Evolutionary conservation across 805 yeast species (phyloP), one percentile per base, ranked within the genome.

Genomic region (Zygosaccharomyces siamensis): DNA sequence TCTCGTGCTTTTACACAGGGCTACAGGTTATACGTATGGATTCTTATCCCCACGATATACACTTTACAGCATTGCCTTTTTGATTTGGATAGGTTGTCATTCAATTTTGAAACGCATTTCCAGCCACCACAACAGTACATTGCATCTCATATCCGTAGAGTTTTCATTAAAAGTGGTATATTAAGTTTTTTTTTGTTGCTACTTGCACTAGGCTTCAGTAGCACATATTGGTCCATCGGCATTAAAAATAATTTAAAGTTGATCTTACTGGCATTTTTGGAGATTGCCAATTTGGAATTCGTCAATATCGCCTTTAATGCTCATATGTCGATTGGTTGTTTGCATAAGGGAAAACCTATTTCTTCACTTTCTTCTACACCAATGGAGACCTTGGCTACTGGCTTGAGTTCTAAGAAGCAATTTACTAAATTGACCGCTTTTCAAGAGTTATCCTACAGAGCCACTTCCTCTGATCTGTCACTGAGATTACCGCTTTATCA

Each of bases 361-460:
- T 77, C 70, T 1, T 51, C 84, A 39, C 65, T 78, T 10, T 75
- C 79, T 26, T 75, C 84, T 12, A 68, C 82, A 0, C 89, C 88
- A 6, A 69, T 82, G 43, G 78, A 76, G 45, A 82, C 89, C 1
- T 66, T 86, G 33, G 62, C 85, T 10, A 73, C 82, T 3, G 92
- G 92, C 0, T 71, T 86, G 51, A 74, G 75, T 44, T 81, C 82
- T 31, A 62, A 66, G 27, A 73, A 72, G 44, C 72, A 70, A 8
- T 71, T 79, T 47, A 77, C 78, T 1, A 76, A 80, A 50, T 61
- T 81, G 50, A 80, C 89, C 1, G 89, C 92, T 2, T 84, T 80
- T 67, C 92, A 86, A 66, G 93, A 86, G 60, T 69, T 85, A 46
- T 84, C 87, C 0, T 82, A 77, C 57, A 70, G 85, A 41, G 70